phyloP scores from a whole-genome alignment of 2,329 filamentous ascomycete genomes.

The Pyrenophora graminea region DNA sequence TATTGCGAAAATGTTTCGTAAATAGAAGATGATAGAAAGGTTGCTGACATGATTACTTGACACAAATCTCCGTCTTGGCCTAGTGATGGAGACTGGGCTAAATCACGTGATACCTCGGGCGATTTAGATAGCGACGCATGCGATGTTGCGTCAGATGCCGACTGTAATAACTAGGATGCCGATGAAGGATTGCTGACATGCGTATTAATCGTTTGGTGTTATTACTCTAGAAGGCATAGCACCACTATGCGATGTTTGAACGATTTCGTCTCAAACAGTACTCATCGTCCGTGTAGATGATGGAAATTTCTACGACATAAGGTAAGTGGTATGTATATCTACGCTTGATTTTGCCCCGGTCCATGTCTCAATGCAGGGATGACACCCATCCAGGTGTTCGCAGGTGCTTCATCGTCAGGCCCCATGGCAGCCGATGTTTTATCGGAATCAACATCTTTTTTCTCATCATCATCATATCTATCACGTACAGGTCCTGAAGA shows the following conservation, averaged over 20 bases:
- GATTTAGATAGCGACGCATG: too few species aligned
- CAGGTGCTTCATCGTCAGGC: slow-evolving; percentile 11
- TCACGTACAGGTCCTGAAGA: slow-evolving; percentile 9
- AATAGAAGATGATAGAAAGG: neutral
- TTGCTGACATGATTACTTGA: slow-evolving; percentile 2
- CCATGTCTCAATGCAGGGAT: slow-evolving; percentile 15
- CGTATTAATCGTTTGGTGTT: too few species aligned
- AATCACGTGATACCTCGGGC: neutral
- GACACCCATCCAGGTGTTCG: slow-evolving; percentile 17
- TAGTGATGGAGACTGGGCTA: neutral
- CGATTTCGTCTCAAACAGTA: too few species aligned
- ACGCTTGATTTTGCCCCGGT: slow-evolving; percentile 3
- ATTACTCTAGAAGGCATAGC: too few species aligned
- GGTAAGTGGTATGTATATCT: neutral
- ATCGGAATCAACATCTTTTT: neutral
- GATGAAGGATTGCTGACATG: too few species aligned
- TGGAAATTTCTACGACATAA: too few species aligned
- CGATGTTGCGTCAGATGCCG: too few species aligned
- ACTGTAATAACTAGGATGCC: too few species aligned
- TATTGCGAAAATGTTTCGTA: neutral
- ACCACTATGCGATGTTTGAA: too few species aligned
- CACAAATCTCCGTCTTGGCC: slow-evolving; percentile 1
- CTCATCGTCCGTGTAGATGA: too few species aligned
- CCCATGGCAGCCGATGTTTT: slow-evolving; percentile 2
- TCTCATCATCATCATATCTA: slow-evolving; percentile 8